A percentile compares a stretch with the other conserved stretches of the same genome.
Conservation (phyloP, 805 yeast species). For the Candida germanica region DNA sequence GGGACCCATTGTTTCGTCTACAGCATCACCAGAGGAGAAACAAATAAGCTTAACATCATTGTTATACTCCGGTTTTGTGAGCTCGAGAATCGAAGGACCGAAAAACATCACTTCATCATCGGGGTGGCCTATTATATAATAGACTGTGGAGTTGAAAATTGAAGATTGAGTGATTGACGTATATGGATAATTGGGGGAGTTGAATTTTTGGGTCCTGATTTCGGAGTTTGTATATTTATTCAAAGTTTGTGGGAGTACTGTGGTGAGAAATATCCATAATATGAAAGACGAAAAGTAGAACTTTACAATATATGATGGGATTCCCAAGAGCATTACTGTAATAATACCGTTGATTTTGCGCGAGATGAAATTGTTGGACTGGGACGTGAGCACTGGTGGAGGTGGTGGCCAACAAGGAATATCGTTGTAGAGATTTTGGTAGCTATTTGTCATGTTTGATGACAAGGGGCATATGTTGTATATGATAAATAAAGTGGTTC, state of each 20-base stretch:
- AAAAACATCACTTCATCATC: slow-evolving; percentile 99
- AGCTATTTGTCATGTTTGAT: too few species aligned
- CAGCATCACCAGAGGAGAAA: slow-evolving; percentile 67
- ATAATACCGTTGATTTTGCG: too few species aligned
- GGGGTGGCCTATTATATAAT: slow-evolving; percentile 84
- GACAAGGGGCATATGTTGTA: too few species aligned
- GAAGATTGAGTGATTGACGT: slow-evolving; percentile 35
- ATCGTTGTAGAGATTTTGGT: too few species aligned
- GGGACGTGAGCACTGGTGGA: too few species aligned
- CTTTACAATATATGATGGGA: slow-evolving; percentile 4
- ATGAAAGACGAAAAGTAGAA: slow-evolving; percentile 21
- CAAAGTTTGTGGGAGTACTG: slow-evolving; percentile 37
- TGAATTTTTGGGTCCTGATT: slow-evolving; percentile 25
- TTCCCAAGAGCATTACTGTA: slow-evolving; percentile 9
- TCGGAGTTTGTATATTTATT: slow-evolving; percentile 27
- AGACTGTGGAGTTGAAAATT: slow-evolving; percentile 36
- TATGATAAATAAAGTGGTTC: too few species aligned
- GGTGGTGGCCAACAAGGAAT: too few species aligned
- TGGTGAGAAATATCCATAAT: slow-evolving; percentile 38
- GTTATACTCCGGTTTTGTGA: slow-evolving; percentile 42
- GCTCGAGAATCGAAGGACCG: slow-evolving; percentile 67
- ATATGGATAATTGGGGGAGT: slow-evolving; percentile 28
- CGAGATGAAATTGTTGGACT: too few species aligned
- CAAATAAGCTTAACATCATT: slow-evolving; percentile 62
- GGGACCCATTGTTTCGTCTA: slow-evolving; percentile 65